Base-by-base conservation (phyloP, 2,329 filamentous ascomycete species). In the Epichloe baconii region DNA sequence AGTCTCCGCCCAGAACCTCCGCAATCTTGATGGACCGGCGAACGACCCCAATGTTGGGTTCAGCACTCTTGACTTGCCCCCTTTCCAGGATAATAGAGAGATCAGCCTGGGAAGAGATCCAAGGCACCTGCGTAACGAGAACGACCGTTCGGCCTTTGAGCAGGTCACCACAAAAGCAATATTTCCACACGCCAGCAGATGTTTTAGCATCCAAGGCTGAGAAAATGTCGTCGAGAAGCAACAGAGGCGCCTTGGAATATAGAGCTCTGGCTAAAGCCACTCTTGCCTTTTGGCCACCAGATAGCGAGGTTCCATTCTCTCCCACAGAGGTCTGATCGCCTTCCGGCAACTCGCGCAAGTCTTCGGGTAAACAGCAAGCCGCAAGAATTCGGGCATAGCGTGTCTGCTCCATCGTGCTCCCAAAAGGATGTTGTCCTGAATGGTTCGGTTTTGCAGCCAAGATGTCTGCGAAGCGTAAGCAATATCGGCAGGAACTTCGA, bases 161-260 rank as follows among this genome's bases (percentile, higher is more conserved):
- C 26, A 82, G 58, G 46, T 78, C 74, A 45, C 71, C 68, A 53
- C 77, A 79, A 58, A 82, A 81, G 56, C 75, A 79, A 50, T 73
- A 67, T 52, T 77, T 71, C 73, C 77, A 81, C 2, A 82, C 68
- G 3, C 70, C 66, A 15, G 75, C 73, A 1, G 75, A 73, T 0
- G 79, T 82, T 56, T 78, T 78, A 17, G 78, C 71, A 56, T 82
- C 78, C 0, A 82, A 66, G 0, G 78, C 78, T 1, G 78, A 77
- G 55, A 82, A 78, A 3, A 80, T 70, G 52, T 82, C 78, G 54
- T 82, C 78, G 1, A 82, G 70, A 0, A 82, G 65, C 21, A 81
- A 64, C 2, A 80, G 66, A 2, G 74, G 67, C 0, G 78, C 71
- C 50, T 73, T 74, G 1, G 77, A 80, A 60, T 81, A 82, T 1